Conservation (phyloP, 2,329 filamentous ascomycete genomes). For the Calonectria multiphialidica region DNA sequence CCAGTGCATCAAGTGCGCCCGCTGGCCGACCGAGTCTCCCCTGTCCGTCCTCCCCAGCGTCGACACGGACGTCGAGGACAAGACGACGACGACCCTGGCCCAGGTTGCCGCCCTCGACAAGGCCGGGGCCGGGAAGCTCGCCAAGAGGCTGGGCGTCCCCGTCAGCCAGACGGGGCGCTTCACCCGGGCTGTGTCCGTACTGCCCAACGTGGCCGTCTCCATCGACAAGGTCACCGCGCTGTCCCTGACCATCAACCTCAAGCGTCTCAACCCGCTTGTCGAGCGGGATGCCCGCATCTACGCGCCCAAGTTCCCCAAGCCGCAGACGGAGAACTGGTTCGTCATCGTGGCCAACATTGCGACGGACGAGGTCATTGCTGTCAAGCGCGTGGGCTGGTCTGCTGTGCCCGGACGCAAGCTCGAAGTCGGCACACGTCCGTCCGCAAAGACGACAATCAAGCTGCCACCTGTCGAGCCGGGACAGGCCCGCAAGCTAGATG, state of each 20-base stretch:
- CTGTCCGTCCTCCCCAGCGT: conserved; percentile 85
- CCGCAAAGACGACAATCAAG: conserved; percentile 69
- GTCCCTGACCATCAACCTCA: conserved; percentile 73
- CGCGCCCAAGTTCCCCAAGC: conserved; percentile 91
- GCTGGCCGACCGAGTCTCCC: conserved; percentile 88
- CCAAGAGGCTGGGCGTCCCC: conserved; percentile 65
- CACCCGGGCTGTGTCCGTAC: conserved; percentile 68
- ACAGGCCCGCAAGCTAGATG: conserved; percentile 73
- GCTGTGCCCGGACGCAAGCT: conserved; percentile 45
- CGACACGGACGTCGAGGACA: conserved; percentile 56
- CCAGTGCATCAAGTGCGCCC: conserved; percentile 91
- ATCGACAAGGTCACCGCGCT: conserved; percentile 71
- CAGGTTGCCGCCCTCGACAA: conserved; percentile 54
- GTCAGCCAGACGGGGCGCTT: conserved; percentile 59
- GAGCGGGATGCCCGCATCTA: conserved; percentile 81
- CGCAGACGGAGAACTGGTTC: conserved; percentile 95
- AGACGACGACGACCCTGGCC: conserved; percentile 56
- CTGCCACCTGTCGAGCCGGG: conserved; percentile 63
- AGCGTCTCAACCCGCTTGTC: conserved; percentile 74
- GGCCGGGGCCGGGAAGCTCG: conserved; percentile 56
- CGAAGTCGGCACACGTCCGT: conserved; percentile 59
- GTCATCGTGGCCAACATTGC: conserved; percentile 77
- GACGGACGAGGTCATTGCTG: conserved; percentile 82
- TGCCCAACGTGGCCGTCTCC: conserved; percentile 78
- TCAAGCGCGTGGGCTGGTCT: conserved; percentile 88